Base-by-base conservation (phyloP, 345 rosid genomes). In the Microthlaspi erraticum region DNA sequence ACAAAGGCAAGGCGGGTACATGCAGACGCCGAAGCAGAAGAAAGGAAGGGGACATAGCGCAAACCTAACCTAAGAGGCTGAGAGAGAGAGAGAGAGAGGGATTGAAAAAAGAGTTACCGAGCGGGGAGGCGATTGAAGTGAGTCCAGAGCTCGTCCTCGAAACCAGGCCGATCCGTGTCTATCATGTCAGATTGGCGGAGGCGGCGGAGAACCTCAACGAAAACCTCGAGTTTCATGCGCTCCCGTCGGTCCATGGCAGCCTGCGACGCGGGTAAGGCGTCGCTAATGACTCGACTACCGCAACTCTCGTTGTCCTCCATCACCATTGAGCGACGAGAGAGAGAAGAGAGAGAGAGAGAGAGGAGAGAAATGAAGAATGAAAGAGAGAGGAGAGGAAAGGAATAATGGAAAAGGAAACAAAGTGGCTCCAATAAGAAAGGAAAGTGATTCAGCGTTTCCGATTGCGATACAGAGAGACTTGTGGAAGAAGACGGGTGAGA, bases 101-200 rank as follows among this genome's bases (percentile, higher is more conserved):
- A 18, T 42, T 38, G 11, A 31, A 70, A 10, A 52, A 32, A 10
- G 64, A 10, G 64, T 32, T 78, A 94, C 99, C 99, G 80, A 39
- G 90, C 72, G 16, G 99, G 97, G 44, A 94, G 96, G 41, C 97
- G 96, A 55, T 70, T 83, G 82, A 94, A 94, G 88, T 94, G 99
- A 66, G 85, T 37, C 99, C 93, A 94, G 48, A 94, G 97, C 33
- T 91, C 84, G 16, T 94, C 89, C 11, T 84, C 86, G 72, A 94
- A 94, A 41, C 77, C 83, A 33, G 93, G 87, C 17, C 41, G 83
- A 81, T 77, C 78, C 6, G 90, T 61, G 71, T 91, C 97, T 8
- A 71, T 66, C 64, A 57, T 68, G 53, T 54, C 44, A 18, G 93
- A 83, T 49, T 82, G 82, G 17, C 82, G 81, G 52, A 94, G 90